phyloP scores from a whole-genome alignment of 139 green algal species.

The Deuterostichococcus epilithicus region DNA sequence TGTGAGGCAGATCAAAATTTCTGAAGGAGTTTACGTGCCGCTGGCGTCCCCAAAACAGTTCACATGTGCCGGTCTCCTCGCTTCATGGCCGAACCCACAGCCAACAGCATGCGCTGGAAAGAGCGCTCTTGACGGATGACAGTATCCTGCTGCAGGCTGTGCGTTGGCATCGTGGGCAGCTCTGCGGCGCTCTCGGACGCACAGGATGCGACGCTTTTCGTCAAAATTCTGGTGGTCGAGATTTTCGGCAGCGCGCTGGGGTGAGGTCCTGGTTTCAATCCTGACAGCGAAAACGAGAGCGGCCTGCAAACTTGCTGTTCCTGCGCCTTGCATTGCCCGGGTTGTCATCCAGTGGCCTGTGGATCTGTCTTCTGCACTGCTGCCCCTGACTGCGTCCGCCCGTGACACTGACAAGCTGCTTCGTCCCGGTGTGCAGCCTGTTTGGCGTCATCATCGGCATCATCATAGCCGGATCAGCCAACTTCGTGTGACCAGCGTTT shows the following conservation, averaged over 20 bases:
- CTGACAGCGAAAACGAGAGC: background rate
- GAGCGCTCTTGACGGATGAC: too few species aligned
- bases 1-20: too few species aligned
- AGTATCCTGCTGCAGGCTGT: conserved; percentile 79
- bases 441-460: conserved; percentile 95
- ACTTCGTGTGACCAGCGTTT: too few species aligned
- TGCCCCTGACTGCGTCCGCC: too few species aligned
- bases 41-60: too few species aligned
- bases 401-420: too few species aligned
- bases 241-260: conserved; percentile 97
- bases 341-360: background rate
- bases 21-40: too few species aligned
- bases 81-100: too few species aligned
- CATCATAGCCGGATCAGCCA: conserved; percentile 65
- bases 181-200: conserved; percentile 94
- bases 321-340: background rate
- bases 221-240: conserved; percentile 99
- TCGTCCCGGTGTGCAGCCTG: too few species aligned
- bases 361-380: conserved; percentile 41
- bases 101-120: too few species aligned
- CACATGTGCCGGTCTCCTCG: too few species aligned
- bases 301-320: background rate
- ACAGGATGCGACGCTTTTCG: conserved; percentile 96
- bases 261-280: conserved; percentile 12
- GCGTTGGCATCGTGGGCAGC: conserved; percentile 97